Percentiles rank a stretch among this genome's conserved stretches.
phyloP scores from a whole-genome alignment of 805 yeast genomes.

The Candida railenensis region DNA sequence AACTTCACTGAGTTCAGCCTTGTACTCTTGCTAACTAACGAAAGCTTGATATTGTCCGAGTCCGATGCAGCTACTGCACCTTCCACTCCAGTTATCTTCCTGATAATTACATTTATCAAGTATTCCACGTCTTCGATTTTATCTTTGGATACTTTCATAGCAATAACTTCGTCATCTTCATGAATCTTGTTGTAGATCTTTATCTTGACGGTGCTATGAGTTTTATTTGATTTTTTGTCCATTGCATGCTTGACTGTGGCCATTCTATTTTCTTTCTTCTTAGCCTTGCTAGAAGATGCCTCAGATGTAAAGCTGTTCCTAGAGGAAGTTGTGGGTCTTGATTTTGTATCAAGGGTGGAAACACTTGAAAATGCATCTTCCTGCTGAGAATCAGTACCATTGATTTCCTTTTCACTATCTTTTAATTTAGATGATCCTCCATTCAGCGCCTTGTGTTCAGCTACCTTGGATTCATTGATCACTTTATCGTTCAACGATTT shows the following conservation, averaged over 20 bases:
- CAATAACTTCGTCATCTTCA: slow-evolving; percentile 17
- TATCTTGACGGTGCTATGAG: slow-evolving; percentile 11
- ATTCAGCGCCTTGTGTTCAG: background rate
- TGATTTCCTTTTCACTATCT: background rate
- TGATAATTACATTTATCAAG: slow-evolving; percentile 12
- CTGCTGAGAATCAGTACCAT: background rate
- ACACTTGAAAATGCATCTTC: background rate
- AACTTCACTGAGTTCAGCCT: background rate
- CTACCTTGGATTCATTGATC: background rate
- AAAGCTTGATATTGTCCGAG: slow-evolving; percentile 4
- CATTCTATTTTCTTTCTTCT: background rate
- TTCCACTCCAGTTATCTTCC: slow-evolving; percentile 7
- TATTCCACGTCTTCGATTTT: slow-evolving; percentile 12
- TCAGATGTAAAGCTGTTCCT: background rate
- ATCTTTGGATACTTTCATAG: slow-evolving; percentile 11
- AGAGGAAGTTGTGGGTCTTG: background rate
- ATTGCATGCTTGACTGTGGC: background rate
- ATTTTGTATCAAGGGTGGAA: background rate
- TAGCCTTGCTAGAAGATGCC: background rate
- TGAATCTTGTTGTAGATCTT: slow-evolving; percentile 12
- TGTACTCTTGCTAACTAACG: slow-evolving; percentile 4
- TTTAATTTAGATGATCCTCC: background rate
- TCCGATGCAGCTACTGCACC: background rate
- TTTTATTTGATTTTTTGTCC: background rate
- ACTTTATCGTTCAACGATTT: background rate